Percentiles rank a stretch among this genome's conserved stretches.
These are phyloP conservation scores for Colletotrichum kahawae DNA, from an alignment of 2,329 filamentous ascomycete species.

Conservation along the genomic window DNA sequence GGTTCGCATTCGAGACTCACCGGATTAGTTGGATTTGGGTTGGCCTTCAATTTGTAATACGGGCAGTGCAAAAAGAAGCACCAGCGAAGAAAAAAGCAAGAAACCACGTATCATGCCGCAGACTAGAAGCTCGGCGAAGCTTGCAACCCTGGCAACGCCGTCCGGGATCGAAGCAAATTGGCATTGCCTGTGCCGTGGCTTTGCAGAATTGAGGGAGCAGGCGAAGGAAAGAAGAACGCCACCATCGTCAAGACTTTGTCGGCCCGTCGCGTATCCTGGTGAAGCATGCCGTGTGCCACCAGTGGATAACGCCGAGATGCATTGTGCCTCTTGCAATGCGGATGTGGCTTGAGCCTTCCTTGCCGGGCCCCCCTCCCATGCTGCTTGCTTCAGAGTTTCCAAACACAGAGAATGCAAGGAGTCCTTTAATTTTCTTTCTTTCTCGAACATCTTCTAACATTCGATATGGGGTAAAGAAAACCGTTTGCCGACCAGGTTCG, in stretches of 20 bases:
- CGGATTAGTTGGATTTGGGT: not conserved
- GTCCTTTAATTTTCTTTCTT: not conserved
- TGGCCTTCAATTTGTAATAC: not conserved
- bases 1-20: not conserved
- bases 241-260: not conserved
- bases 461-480: not conserved
- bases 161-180: not conserved
- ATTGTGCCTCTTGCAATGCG: not conserved
- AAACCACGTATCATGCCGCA: not conserved
- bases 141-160: not conserved
- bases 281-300: constrained; percentile 1
- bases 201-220: not conserved
- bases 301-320: not conserved
- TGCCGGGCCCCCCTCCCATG: not conserved
- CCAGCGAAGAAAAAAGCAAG: not conserved
- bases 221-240: not conserved
- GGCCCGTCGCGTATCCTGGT: not conserved
- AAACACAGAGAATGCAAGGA: not conserved
- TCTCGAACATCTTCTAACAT: not conserved
- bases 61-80: not conserved
- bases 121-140: not conserved
- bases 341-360: not conserved
- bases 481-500: not conserved
- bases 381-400: not conserved
- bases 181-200: not conserved